Percentiles rank a stretch among this genome's conserved stretches.
These are phyloP conservation scores for Alternaria sp. DNA, from an alignment of 2,329 filamentous ascomycete genomes.

Conservation along the genomic window DNA sequence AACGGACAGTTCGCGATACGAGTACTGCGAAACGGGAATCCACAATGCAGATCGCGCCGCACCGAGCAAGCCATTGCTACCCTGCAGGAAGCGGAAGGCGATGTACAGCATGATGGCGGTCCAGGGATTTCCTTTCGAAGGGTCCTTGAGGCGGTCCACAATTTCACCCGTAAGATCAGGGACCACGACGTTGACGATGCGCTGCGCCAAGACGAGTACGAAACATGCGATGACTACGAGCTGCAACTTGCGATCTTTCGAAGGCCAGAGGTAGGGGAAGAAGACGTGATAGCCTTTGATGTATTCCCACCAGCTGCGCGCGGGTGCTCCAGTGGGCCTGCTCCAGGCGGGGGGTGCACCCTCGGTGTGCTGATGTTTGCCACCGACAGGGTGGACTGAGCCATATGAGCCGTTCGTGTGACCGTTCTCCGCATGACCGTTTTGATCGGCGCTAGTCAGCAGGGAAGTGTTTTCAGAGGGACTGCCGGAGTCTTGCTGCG, in stretches of 20 bases:
- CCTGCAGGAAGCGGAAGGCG: slow-evolving; percentile 81
- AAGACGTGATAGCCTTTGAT: slow-evolving; percentile 90
- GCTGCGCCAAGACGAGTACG: slow-evolving; percentile 77
- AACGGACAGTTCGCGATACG: slow-evolving; percentile 91
- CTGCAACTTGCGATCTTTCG: slow-evolving; percentile 78
- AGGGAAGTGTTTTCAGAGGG: slow-evolving; percentile 70
- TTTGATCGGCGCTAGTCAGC: slow-evolving; percentile 58
- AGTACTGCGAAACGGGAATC: slow-evolving; percentile 97
- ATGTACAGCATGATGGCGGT: slow-evolving; percentile 78
- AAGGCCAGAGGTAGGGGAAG: slow-evolving; percentile 96
- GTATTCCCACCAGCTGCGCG: slow-evolving; percentile 96
- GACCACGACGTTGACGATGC: slow-evolving; percentile 85
- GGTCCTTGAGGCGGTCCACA: slow-evolving; percentile 73
- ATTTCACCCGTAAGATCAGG: slow-evolving; percentile 82
- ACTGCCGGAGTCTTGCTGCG: slow-evolving; percentile 33
- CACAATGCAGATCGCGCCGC: slow-evolving; percentile 84
- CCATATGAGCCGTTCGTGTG: slow-evolving; percentile 65
- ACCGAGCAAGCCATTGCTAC: slow-evolving; percentile 85
- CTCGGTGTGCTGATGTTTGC: slow-evolving; percentile 57
- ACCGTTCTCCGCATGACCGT: slow-evolving; percentile 57
- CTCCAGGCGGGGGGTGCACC: slow-evolving; percentile 83
- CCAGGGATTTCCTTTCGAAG: slow-evolving; percentile 70
- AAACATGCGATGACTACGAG: slow-evolving; percentile 84
- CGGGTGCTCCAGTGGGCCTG: slow-evolving; percentile 83
- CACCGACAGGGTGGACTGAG: slow-evolving; percentile 54